These are phyloP conservation scores for Chlorociboria aeruginascens DNA, from an alignment of 495 filamentous ascomycete species.

Conservation along the genomic window DNA sequence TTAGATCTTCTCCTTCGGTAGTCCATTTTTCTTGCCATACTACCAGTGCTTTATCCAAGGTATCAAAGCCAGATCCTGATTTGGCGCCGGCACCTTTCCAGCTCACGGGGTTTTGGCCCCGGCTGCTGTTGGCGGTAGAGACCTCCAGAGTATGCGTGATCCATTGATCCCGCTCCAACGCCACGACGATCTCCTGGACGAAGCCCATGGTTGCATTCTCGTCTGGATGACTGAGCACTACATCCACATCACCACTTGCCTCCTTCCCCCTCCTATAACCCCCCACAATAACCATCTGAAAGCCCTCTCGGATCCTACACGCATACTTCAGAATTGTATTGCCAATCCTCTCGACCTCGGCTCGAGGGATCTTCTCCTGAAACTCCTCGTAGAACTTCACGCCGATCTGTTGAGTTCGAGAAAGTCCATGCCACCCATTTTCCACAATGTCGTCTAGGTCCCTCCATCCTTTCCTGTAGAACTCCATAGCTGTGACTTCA, in stretches of 20 bases:
- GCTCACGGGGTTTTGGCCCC: slow-evolving; percentile 53
- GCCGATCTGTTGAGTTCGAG: slow-evolving; percentile 81
- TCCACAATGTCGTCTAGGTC: slow-evolving; percentile 78
- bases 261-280: slow-evolving; percentile 77
- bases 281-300: slow-evolving; percentile 68
- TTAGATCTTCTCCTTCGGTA: slow-evolving; percentile 22
- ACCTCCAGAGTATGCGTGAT: slow-evolving; percentile 76
- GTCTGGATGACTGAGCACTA: slow-evolving; percentile 73
- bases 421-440: slow-evolving; percentile 63
- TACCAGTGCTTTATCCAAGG: slow-evolving; percentile 79
- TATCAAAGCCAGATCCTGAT: slow-evolving; percentile 57
- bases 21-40: slow-evolving; percentile 78
- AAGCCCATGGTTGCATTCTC: slow-evolving; percentile 51
- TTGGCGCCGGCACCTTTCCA: slow-evolving; percentile 31
- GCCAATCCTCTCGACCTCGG: slow-evolving; percentile 63
- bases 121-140: slow-evolving; percentile 49
- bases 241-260: slow-evolving; percentile 67
- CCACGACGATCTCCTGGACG: slow-evolving; percentile 51
- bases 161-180: slow-evolving; percentile 53
- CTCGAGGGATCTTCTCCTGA: slow-evolving; percentile 51
- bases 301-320: slow-evolving; percentile 34
- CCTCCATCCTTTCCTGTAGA: slow-evolving; percentile 65
- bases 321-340: slow-evolving; percentile 51
- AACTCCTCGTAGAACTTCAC: slow-evolving; percentile 95
- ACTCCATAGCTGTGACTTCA: slow-evolving; percentile 69